Percentiles rank a stretch among this genome's conserved stretches.
phyloP scores from a whole-genome alignment of 1,284 basidiomycete species.

The Tausonia pullulans region DNA sequence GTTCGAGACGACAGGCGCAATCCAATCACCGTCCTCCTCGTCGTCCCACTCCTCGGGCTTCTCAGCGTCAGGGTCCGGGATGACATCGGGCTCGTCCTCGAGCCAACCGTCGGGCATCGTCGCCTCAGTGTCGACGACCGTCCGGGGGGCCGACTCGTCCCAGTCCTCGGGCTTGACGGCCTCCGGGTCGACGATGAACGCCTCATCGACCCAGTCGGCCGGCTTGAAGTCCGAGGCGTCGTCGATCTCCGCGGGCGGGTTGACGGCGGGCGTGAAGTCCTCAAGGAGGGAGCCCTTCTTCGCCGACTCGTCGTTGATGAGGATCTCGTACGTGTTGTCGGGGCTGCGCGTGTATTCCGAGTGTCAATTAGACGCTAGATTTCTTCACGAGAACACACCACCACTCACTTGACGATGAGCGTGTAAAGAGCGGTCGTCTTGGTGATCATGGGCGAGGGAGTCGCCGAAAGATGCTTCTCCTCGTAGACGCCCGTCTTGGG shows the following conservation, averaged over 20 bases:
- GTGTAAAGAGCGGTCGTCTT: constrained; percentile 88
- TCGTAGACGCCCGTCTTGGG: constrained; percentile 82
- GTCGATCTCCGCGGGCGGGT: constrained; percentile 31
- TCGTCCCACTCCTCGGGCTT: constrained; percentile 99
- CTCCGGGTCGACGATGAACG: constrained; percentile 72
- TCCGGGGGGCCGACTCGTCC: constrained; percentile 88
- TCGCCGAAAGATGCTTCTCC: constrained; percentile 85
- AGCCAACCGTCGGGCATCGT: constrained; percentile 92
- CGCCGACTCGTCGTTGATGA: constrained; percentile 77
- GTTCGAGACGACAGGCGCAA: constrained; percentile 77
- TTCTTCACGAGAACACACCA: not conserved
- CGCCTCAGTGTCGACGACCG: constrained; percentile 78
- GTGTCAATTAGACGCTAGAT: too few relatives aligned
- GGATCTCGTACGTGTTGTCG: constrained; percentile 87
- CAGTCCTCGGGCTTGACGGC: constrained; percentile 89
- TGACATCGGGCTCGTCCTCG: constrained; percentile 66
- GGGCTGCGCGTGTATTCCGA: constrained; percentile 45
- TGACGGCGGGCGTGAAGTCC: constrained; percentile 72
- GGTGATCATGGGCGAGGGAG: constrained; percentile 75
- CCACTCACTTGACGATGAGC: constrained; percentile 68
- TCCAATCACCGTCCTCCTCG: constrained; percentile 54
- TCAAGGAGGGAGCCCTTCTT: constrained; percentile 77
- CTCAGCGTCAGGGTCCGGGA: constrained; percentile 86
- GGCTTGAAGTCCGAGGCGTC: constrained; percentile 89
- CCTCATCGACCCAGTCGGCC: constrained; percentile 80